Percentiles rank a stretch among this genome's conserved stretches.
These are phyloP conservation scores for Termitomyces sp. DNA, from an alignment of 768 basidiomycete genomes.

Conservation along the genomic window DNA sequence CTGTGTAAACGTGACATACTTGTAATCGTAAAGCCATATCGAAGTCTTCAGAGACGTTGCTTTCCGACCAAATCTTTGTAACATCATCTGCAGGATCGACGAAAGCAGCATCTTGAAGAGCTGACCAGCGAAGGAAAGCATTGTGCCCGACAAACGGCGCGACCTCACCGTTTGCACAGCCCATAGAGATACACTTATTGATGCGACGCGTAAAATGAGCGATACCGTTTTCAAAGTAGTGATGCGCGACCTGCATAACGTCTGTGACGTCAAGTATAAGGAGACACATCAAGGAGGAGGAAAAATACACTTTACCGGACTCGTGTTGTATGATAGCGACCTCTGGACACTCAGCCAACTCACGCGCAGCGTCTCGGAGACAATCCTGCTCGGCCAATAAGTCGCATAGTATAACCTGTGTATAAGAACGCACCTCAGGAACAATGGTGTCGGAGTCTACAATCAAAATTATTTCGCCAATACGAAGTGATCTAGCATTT, in stretches of 20 bases:
- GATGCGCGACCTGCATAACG: constrained; percentile 86
- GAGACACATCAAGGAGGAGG: neutral
- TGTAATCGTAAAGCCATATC: constrained; percentile 72
- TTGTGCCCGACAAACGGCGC: constrained; percentile 86
- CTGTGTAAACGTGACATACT: constrained; percentile 15
- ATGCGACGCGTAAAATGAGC: constrained; percentile 85
- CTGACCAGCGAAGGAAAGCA: constrained; percentile 86
- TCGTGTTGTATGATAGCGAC: constrained; percentile 90
- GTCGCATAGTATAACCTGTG: neutral
- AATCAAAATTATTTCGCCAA: constrained; percentile 76
- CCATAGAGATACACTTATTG: constrained; percentile 78
- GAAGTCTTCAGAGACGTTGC: constrained; percentile 80
- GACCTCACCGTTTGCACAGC: constrained; percentile 75
- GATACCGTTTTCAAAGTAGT: constrained; percentile 90
- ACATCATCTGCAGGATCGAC: constrained; percentile 58
- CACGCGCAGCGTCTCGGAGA: constrained; percentile 84
- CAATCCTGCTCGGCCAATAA: constrained; percentile 53
- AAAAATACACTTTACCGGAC: constrained; percentile 43
- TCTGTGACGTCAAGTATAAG: constrained; percentile 30
- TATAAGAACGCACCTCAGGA: constrained; percentile 46
- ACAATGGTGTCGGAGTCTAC: constrained; percentile 80
- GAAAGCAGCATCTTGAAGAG: constrained; percentile 81
- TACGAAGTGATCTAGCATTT: constrained; percentile 68
- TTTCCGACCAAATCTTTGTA: constrained; percentile 78
- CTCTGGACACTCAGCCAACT: constrained; percentile 75